Conservation (phyloP, 176 grass and related monocot genomes). For the Alopecurus myosuroides region DNA sequence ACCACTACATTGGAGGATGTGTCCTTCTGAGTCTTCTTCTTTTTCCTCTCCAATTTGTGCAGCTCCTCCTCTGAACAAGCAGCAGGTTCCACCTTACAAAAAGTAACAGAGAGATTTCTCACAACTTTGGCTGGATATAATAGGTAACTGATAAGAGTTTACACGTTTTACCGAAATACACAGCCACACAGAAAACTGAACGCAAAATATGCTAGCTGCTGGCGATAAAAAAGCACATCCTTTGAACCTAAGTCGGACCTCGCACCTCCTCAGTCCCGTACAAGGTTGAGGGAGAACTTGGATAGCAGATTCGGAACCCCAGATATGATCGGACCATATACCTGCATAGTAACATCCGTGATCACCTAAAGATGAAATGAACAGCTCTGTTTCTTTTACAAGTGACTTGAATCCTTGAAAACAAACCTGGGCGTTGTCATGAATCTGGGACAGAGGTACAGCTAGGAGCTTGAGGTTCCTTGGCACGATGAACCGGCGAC, state of each 20-base stretch:
- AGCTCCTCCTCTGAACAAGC: too few species aligned
- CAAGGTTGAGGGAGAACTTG: constrained; percentile 53
- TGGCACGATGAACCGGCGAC: constrained; percentile 40
- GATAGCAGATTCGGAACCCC: constrained; percentile 52
- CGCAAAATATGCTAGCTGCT: neutral
- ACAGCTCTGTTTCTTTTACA: neutral
- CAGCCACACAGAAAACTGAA: neutral
- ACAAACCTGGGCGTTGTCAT: constrained; percentile 41
- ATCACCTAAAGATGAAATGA: neutral
- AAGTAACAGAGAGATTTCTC: too few species aligned
- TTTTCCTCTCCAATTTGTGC: too few species aligned
- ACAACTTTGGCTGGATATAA: too few species aligned
- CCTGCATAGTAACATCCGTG: constrained; percentile 9
- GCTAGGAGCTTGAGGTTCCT: constrained; percentile 54
- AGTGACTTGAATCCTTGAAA: neutral
- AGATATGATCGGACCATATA: constrained; percentile 55
- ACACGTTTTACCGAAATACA: neutral
- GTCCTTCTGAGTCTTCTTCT: too few species aligned
- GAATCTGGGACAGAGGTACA: constrained; percentile 52
- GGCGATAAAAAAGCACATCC: neutral
- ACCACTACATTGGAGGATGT: too few species aligned
- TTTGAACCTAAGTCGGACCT: neutral
- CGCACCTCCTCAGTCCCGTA: constrained; percentile 16
- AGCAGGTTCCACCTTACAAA: too few species aligned
- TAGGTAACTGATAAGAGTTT: too few species aligned